These are phyloP conservation scores for Suhomyces anneliseae DNA, from an alignment of 1,139 yeast genomes.

Conservation along the genomic window DNA sequence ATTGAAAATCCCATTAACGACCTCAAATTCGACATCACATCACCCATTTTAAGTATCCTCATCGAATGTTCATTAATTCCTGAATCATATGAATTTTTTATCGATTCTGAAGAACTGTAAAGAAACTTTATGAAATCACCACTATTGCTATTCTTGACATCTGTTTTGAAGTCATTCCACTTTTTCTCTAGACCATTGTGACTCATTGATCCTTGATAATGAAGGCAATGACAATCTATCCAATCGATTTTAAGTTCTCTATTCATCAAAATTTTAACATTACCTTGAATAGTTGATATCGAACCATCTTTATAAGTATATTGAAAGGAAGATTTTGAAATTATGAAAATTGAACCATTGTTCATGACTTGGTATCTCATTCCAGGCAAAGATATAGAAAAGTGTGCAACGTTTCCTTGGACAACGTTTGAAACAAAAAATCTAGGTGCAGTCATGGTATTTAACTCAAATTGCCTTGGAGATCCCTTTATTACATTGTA, in stretches of 20 bases:
- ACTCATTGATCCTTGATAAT: conserved; percentile 30
- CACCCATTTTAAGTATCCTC: conserved; percentile 72
- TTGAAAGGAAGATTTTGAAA: conserved; percentile 55
- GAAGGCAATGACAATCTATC: conserved; percentile 56
- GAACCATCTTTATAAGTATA: conserved; percentile 71
- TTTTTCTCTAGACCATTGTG: conserved; percentile 27
- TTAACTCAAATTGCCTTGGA: conserved; percentile 60
- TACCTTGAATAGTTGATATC: conserved; percentile 59
- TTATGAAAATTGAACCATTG: conserved; percentile 63
- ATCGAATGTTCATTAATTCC: conserved; percentile 68
- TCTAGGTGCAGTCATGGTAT: conserved; percentile 65
- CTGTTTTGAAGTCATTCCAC: conserved; percentile 17
- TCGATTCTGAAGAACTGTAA: conserved; percentile 26
- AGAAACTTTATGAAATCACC: conserved; percentile 27
- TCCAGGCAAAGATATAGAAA: conserved; percentile 62
- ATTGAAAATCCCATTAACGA: conserved; percentile 62
- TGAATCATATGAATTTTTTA: conserved; percentile 32
- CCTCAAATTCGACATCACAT: conserved; percentile 69
- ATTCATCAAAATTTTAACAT: conserved; percentile 59
- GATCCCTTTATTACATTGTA: conserved; percentile 11
- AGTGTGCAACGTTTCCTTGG: conserved; percentile 51
- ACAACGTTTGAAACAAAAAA: conserved; percentile 55
- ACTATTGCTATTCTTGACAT: conserved; percentile 10
- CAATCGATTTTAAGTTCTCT: conserved; percentile 67
- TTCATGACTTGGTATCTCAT: conserved; percentile 66